Evolutionary conservation across 2,329 filamentous ascomycete genomes (phyloP).

Genomic region (Grosmannia penicillata): DNA sequence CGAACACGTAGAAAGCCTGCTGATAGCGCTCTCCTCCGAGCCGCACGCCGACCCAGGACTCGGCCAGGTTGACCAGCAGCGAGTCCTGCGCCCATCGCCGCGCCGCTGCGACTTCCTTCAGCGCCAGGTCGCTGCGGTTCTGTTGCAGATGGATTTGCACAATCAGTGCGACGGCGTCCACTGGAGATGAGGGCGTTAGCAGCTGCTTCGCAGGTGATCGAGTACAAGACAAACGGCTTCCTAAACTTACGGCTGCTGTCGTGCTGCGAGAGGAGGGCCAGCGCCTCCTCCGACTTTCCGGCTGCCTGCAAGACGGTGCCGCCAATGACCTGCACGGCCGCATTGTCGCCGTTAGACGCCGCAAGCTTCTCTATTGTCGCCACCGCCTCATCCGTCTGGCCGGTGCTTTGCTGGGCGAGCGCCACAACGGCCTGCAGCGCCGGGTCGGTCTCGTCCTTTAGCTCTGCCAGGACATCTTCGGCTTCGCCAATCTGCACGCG

Average conservation of each 20-base stretch:
- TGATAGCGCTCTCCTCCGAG: conserved; percentile 92
- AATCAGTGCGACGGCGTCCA: conserved; percentile 69
- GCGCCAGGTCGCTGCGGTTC: conserved; percentile 77
- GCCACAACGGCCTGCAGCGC: conserved; percentile 66
- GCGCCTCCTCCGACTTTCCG: conserved; percentile 72
- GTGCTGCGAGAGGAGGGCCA: conserved; percentile 66
- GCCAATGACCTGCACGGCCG: conserved; percentile 64
- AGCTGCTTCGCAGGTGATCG: not conserved
- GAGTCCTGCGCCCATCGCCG: conserved; percentile 93
- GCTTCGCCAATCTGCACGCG: conserved; percentile 71
- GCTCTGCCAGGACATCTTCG: conserved; percentile 54
- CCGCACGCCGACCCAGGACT: conserved; percentile 86
- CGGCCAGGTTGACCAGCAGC: conserved; percentile 81
- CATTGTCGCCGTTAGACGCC: conserved; percentile 53
- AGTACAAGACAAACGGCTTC: not conserved
- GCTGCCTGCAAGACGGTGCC: conserved; percentile 71
- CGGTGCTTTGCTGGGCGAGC: conserved; percentile 51
- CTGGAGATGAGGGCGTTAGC: conserved; percentile 18
- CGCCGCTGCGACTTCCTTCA: conserved; percentile 77
- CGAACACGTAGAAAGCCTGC: conserved; percentile 92
- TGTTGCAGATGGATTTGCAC: conserved; percentile 86
- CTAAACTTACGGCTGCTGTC: conserved; percentile 65
- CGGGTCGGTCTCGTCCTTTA: conserved; percentile 47
- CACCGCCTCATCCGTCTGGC: conserved; percentile 47
- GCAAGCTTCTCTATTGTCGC: conserved; percentile 52